Evolutionary conservation across 2,329 filamentous ascomycete genomes (phyloP).

Genomic region (Ophiostoma novo-ulmi): DNA sequence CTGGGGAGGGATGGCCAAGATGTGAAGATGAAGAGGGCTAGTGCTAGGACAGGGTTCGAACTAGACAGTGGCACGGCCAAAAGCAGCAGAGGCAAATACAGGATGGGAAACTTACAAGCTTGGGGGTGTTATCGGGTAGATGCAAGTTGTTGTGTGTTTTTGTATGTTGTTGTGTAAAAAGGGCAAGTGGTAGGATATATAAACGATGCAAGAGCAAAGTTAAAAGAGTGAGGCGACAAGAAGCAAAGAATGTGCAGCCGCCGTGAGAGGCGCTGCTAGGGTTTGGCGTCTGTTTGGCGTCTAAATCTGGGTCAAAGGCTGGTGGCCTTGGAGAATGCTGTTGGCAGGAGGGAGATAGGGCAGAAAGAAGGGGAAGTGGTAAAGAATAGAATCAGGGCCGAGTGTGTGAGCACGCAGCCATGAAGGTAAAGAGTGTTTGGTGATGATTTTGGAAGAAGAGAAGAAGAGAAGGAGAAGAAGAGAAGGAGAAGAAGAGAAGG

Average conservation of each 20-base stretch:
- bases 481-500: not conserved
- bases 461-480: not conserved
- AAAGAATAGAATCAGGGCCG: not conserved
- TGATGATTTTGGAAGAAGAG: not conserved
- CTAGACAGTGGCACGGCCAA: not conserved
- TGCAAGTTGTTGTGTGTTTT: not conserved
- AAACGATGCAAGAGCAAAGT: not conserved
- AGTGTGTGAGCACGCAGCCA: not conserved
- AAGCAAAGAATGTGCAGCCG: not conserved
- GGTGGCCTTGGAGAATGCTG: not conserved
- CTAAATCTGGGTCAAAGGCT: not conserved
- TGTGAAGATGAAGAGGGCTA: not conserved
- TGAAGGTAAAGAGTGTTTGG: not conserved
- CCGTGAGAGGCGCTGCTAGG: not conserved
- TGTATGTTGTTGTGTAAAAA: not conserved
- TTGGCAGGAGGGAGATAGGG: not conserved
- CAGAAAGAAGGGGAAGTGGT: not conserved
- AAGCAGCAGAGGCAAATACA: not conserved
- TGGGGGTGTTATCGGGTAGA: not conserved
- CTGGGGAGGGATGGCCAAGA: not conserved
- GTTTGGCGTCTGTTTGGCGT: slow-evolving; percentile 8
- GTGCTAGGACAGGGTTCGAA: not conserved
- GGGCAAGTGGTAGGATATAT: not conserved
- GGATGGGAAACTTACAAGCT: not conserved
- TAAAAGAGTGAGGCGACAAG: no score